Conservation (phyloP, 768 basidiomycete species). For the Phaeotremella skinneri region DNA sequence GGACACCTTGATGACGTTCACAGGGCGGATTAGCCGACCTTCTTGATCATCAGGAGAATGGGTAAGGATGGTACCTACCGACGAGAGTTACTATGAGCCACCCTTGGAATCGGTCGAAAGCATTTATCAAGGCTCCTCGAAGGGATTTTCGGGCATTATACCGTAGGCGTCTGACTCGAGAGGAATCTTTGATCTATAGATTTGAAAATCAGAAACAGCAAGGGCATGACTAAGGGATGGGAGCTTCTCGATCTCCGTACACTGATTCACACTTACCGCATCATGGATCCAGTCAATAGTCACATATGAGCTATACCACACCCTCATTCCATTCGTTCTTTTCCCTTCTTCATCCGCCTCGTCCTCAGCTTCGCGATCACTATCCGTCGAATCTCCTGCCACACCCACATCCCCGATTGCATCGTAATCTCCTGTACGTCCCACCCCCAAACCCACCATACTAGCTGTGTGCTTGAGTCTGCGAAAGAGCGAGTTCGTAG, state of each 20-base stretch:
- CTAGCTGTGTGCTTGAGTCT: conserved; percentile 37
- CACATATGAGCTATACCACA: conserved; percentile 62
- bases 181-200: conserved; percentile 78
- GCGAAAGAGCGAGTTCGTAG: conserved; percentile 25
- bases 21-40: neutral
- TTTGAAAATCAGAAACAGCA: too few relatives aligned
- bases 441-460: conserved; percentile 33
- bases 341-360: conserved; percentile 55
- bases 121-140: conserved; percentile 64
- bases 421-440: conserved; percentile 30
- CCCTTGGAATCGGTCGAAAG: conserved; percentile 73
- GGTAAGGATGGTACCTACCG: conserved; percentile 48
- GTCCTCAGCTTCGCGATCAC: conserved; percentile 27
- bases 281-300: conserved; percentile 97
- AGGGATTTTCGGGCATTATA: conserved; percentile 58
- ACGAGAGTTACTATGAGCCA: conserved; percentile 88
- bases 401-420: conserved; percentile 14
- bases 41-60: neutral
- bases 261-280: conserved; percentile 59
- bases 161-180: conserved; percentile 70
- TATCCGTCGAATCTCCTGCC: conserved; percentile 1
- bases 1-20: conserved; percentile 55
- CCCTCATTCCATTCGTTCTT: conserved; percentile 71
- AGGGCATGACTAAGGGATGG: conserved; percentile 26
- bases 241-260: too few relatives aligned